These are phyloP conservation scores for Juncus inflexus DNA, from an alignment of 176 grass and related monocot species.

Conservation along the genomic window DNA sequence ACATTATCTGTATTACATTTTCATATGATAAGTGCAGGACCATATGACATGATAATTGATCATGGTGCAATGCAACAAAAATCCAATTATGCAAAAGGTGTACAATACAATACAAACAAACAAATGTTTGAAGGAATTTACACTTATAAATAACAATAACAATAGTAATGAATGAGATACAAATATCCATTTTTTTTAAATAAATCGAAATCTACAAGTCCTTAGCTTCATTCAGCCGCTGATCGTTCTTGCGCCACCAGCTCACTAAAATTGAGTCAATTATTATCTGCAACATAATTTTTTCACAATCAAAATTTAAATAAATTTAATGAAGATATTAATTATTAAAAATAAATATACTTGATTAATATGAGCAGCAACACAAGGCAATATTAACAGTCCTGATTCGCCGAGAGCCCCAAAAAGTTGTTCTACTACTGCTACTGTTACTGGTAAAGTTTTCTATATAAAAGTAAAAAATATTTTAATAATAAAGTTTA, in stretches of 20 bases:
- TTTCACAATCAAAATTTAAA: slow-evolving; percentile 15
- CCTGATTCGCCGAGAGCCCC: slow-evolving; percentile 65
- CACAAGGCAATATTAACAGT: slow-evolving; percentile 65
- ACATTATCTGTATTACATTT: too few relatives aligned
- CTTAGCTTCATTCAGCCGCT: slow-evolving; percentile 32
- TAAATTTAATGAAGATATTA: slow-evolving; percentile 9
- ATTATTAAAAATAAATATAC: slow-evolving; percentile 28
- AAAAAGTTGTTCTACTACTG: slow-evolving; percentile 81
- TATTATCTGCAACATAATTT: slow-evolving; percentile 53
- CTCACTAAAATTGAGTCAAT: slow-evolving; percentile 72
- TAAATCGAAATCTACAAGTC: slow-evolving; percentile 25
- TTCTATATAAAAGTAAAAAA: slow-evolving; percentile 36
- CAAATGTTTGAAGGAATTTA: too few relatives aligned
- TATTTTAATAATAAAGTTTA: too few relatives aligned
- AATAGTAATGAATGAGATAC: too few relatives aligned
- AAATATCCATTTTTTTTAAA: not conserved
- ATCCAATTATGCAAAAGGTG: too few relatives aligned
- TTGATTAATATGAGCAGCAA: slow-evolving; percentile 76
- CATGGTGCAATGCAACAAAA: too few relatives aligned
- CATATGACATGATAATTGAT: too few relatives aligned
- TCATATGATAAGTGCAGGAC: too few relatives aligned
- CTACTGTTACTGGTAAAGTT: slow-evolving; percentile 78
- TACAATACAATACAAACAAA: too few relatives aligned
- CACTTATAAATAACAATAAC: too few relatives aligned
- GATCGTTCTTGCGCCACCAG: slow-evolving; percentile 69